These are phyloP conservation scores for Globisporangium viniferum DNA, from an alignment of 352 stramenopile species.

Conservation along the genomic window DNA sequence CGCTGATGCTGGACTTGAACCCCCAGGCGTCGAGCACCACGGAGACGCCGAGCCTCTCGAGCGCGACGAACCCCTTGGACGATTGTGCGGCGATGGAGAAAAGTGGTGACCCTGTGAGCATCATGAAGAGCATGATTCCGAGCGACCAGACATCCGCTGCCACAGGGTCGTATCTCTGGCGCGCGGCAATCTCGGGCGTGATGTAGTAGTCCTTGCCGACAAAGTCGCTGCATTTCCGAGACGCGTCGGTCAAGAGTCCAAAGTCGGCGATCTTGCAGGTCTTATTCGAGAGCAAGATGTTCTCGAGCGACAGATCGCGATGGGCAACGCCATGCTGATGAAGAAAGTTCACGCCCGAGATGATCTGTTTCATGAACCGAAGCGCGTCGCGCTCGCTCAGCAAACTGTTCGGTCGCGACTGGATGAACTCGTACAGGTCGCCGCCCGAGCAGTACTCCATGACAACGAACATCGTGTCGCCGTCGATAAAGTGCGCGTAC, in stretches of 20 bases:
- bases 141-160: conserved; percentile 69
- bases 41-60: not conserved
- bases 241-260: conserved; percentile 25
- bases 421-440: conserved; percentile 7
- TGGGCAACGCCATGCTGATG: conserved; percentile 32
- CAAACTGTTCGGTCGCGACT: not conserved
- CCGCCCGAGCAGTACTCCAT: conserved; percentile 12
- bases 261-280: conserved; percentile 55
- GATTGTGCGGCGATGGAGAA: not conserved
- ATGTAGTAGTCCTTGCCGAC: conserved; percentile 56
- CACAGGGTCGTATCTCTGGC: conserved; percentile 43
- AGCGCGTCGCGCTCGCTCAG: not conserved
- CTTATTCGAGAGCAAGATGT: conserved; percentile 40
- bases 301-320: conserved; percentile 59
- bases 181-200: conserved; percentile 48
- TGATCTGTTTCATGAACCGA: conserved; percentile 7
- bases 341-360: conserved; percentile 3
- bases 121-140: conserved; percentile 61
- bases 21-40: conserved; percentile 27
- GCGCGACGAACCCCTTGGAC: conserved; percentile 6
- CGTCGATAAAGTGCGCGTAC: not conserved
- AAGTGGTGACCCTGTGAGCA: conserved; percentile 61
- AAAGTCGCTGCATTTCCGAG: conserved; percentile 10
- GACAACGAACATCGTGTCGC: conserved; percentile 11
- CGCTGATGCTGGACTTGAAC: not conserved